A percentile compares a stretch with the other conserved stretches of the same genome.
These are phyloP conservation scores for Delitschia confertaspora DNA, from an alignment of 495 filamentous ascomycete species.

Conservation along the genomic window DNA sequence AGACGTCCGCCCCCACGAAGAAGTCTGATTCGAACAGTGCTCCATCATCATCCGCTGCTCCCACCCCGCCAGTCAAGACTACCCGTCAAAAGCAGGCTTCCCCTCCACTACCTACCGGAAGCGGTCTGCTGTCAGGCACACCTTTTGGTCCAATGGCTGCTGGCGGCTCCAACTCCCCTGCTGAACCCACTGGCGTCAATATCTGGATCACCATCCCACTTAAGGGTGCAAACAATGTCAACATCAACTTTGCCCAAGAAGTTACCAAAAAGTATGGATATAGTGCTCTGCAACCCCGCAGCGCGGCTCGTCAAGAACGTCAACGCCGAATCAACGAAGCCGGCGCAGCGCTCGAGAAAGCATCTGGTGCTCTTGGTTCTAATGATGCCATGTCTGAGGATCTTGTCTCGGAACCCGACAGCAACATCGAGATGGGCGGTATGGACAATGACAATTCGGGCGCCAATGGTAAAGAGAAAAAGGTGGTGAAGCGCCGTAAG, in stretches of 20 bases:
- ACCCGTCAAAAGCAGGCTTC: constrained; percentile 44
- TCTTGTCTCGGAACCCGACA: constrained; percentile 39
- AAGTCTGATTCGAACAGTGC: constrained; percentile 40
- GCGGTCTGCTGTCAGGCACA: constrained; percentile 56
- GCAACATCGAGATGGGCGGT: constrained; percentile 69
- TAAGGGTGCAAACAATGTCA: constrained; percentile 65
- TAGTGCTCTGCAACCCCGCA: constrained; percentile 80
- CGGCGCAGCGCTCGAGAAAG: constrained; percentile 66
- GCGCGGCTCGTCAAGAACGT: constrained; percentile 75
- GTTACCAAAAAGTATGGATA: constrained; percentile 92
- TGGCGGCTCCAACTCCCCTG: constrained; percentile 31
- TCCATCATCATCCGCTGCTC: constrained; percentile 44
- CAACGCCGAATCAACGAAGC: constrained; percentile 76
- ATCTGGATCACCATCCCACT: constrained; percentile 79
- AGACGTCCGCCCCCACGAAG: constrained; percentile 19
- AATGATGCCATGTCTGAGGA: constrained; percentile 52
- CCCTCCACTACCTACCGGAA: constrained; percentile 52
- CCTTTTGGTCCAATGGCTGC: constrained; percentile 46
- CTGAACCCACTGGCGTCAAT: constrained; percentile 57
- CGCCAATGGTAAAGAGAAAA: constrained; percentile 41
- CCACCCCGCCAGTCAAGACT: constrained; percentile 54
- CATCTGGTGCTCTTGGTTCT: constrained; percentile 48
- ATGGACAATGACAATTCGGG: constrained; percentile 40
- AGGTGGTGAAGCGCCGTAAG: constrained; percentile 61
- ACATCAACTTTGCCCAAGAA: constrained; percentile 84